phyloP scores from a whole-genome alignment of 352 stramenopile genomes.

The Pythium rishiriense region DNA sequence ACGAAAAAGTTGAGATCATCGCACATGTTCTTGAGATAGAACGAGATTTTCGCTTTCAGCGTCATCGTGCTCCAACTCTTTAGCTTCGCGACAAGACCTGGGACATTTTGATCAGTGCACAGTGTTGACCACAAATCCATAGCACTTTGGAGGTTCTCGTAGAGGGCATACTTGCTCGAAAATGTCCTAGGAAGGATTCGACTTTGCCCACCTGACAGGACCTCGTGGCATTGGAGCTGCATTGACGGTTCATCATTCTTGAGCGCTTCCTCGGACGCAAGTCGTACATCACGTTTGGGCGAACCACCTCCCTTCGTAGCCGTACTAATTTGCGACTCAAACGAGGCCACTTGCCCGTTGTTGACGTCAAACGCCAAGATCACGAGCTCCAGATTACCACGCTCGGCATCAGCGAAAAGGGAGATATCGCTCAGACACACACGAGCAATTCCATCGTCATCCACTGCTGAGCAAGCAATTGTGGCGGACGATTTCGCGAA shows the following conservation, averaged over 20 bases:
- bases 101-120: conserved; percentile 1
- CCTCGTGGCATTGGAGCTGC: conserved; percentile 21
- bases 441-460: neutral
- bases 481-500: neutral
- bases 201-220: neutral
- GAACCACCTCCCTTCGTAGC: neutral
- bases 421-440: conserved; percentile 5
- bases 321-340: conserved; percentile 4
- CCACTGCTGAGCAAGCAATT: neutral
- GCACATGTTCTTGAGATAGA: conserved; percentile 19
- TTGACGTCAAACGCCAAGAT: conserved; percentile 8
- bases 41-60: conserved; percentile 11
- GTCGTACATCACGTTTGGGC: conserved; percentile 11
- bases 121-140: conserved; percentile 24
- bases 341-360: neutral
- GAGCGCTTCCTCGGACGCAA: conserved; percentile 9
- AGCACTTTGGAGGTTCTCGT: conserved; percentile 15
- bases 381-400: conserved; percentile 1
- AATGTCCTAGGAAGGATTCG: conserved; percentile 5
- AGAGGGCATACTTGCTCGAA: conserved; percentile 24
- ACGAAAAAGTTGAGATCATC: conserved; percentile 29
- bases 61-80: conserved; percentile 15
- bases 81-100: conserved; percentile 6
- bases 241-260: neutral
- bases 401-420: neutral